Conservation (phyloP, 2,329 filamentous ascomycete genomes). For the Aspergillus chevalieri region DNA sequence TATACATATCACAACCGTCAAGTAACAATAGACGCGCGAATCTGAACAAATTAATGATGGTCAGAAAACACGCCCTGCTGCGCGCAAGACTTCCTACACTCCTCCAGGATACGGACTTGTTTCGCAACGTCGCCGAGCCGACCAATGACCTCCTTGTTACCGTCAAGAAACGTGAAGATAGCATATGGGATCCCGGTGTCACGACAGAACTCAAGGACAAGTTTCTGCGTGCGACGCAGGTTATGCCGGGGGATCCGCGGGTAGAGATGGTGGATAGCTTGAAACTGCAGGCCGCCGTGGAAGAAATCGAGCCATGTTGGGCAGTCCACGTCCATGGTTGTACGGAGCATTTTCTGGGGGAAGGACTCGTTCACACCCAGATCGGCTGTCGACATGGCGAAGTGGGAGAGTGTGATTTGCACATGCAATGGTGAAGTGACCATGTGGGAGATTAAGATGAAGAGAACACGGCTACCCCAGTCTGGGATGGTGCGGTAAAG, state of each 20-base stretch:
- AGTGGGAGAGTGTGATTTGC: conserved; percentile 87
- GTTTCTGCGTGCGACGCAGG: conserved; percentile 64
- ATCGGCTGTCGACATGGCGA: conserved; percentile 87
- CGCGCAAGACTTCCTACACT: conserved; percentile 56
- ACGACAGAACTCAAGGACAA: conserved; percentile 74
- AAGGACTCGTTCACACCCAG: conserved; percentile 80
- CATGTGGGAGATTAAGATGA: conserved; percentile 73
- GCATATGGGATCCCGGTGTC: conserved; percentile 81
- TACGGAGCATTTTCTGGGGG: conserved; percentile 82
- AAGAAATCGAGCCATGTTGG: conserved; percentile 83
- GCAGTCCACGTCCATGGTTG: conserved; percentile 90
- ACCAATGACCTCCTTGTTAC: conserved; percentile 74
- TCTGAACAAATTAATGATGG: conserved; percentile 18
- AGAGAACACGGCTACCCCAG: conserved; percentile 63
- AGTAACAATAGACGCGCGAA: background rate
- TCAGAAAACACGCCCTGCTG: conserved; percentile 27
- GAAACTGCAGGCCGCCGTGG: conserved; percentile 83
- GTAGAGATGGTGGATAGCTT: conserved; percentile 80
- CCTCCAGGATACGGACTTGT: conserved; percentile 69
- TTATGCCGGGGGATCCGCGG: conserved; percentile 82
- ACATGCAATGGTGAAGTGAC: conserved; percentile 76
- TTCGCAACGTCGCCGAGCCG: conserved; percentile 70
- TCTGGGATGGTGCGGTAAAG: conserved; percentile 67
- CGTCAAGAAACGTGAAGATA: conserved; percentile 75
- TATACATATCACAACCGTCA: background rate